phyloP scores from a whole-genome alignment of 192 early-diverging fungal species.

The Mortierella alpina region DNA sequence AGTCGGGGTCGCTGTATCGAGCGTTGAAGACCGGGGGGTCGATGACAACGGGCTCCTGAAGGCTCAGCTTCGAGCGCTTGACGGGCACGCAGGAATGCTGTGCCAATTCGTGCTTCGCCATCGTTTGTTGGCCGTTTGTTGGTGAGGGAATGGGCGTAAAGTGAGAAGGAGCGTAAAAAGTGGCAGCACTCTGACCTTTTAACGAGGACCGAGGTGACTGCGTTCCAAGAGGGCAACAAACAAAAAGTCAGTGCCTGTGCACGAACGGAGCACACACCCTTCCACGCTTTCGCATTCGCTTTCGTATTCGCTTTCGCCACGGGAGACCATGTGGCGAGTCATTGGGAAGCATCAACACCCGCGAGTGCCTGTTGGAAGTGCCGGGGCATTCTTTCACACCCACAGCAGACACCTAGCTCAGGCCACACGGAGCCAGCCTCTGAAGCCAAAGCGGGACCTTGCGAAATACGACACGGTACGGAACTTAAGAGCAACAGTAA shows the following conservation, averaged over 20 bases:
- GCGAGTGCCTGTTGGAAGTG: background rate
- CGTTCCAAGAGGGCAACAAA: constrained; percentile 10
- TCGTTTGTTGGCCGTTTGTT: constrained; percentile 6
- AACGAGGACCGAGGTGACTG: background rate
- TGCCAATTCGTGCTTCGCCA: constrained; percentile 35
- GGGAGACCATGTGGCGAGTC: constrained; percentile 37
- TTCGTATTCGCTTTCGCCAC: background rate
- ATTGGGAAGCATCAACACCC: constrained; percentile 22
- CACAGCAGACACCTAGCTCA: constrained; percentile 6
- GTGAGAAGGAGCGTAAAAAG: background rate
- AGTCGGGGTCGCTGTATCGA: constrained; percentile 46
- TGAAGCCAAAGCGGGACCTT: constrained; percentile 33
- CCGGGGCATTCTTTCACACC: background rate
- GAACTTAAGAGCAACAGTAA: background rate
- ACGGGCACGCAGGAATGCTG: constrained; percentile 1
- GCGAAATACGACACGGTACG: constrained; percentile 50
- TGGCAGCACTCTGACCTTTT: background rate
- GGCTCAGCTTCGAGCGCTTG: constrained; percentile 29
- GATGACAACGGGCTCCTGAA: constrained; percentile 3
- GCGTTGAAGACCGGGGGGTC: constrained; percentile 47
- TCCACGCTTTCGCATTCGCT: constrained; percentile 5
- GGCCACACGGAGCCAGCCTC: background rate
- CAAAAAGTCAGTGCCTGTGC: background rate
- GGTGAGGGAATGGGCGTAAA: background rate
- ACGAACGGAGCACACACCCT: background rate